Evolutionary conservation across 257 asterid species (phyloP).

Genomic region (Linderniella brevidens): DNA sequence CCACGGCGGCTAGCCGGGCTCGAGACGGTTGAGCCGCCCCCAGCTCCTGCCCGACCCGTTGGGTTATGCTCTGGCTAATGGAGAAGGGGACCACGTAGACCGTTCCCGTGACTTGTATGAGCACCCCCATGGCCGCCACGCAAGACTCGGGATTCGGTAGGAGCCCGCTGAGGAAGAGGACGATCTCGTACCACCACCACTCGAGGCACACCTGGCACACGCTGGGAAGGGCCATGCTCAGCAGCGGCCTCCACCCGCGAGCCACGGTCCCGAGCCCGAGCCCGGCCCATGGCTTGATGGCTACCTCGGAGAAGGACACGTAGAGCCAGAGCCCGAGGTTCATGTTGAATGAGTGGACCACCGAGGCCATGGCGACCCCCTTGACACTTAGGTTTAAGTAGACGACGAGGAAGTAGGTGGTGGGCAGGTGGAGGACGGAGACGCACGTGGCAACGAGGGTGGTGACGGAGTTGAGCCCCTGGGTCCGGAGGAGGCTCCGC

Average conservation of each 20-base stretch:
- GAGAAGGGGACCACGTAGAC: constrained; percentile 55
- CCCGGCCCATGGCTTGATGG: constrained; percentile 64
- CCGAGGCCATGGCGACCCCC: constrained; percentile 56
- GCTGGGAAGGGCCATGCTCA: constrained; percentile 49
- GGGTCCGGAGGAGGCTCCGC: constrained; percentile 48
- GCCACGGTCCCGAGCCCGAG: constrained; percentile 19
- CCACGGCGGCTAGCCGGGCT: constrained; percentile 35
- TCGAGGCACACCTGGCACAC: constrained; percentile 49
- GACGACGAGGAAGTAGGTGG: constrained; percentile 41
- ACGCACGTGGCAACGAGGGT: constrained; percentile 46
- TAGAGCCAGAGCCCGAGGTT: constrained; percentile 38
- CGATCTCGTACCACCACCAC: constrained; percentile 86
- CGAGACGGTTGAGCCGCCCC: constrained; percentile 45
- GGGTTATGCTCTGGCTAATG: constrained; percentile 41
- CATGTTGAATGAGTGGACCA: constrained; percentile 42
- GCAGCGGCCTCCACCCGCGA: constrained; percentile 49
- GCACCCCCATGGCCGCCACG: constrained; percentile 71
- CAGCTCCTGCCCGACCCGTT: constrained; percentile 63
- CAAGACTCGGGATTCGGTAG: constrained; percentile 39
- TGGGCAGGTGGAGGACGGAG: constrained; percentile 39
- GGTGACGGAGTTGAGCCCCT: constrained; percentile 45
- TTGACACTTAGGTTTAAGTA: constrained; percentile 32
- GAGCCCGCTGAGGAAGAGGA: constrained; percentile 50
- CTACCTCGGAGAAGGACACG: constrained; percentile 27
- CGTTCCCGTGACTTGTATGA: constrained; percentile 57